Evolutionary conservation across 2,329 filamentous ascomycete genomes (phyloP), one percentile per base, ranked within the genome.

Genomic region (Fusarium nygamai): DNA sequence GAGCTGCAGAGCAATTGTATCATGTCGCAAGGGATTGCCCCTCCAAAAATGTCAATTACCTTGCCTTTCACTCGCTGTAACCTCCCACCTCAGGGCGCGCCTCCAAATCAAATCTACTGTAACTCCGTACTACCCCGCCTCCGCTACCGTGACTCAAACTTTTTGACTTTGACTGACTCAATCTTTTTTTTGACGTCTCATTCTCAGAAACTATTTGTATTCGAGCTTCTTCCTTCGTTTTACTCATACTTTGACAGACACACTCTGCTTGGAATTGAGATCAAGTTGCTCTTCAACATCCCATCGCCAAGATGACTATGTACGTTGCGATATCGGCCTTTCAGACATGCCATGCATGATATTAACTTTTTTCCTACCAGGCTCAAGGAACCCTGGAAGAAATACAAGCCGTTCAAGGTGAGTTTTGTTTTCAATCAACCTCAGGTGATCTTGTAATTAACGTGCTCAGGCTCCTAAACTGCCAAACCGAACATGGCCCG

Each of bases 401-500:
- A 95, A 83, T 95, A 95, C 87, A 91, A 89, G 83, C 85, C 86
- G 61, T 95, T 94, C 8, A 64, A 69, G 65, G 67, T 69, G 38
- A 51, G 39, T 27, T 46, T 43, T 64, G 38, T 20, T 41, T 56
- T 38, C 20, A 9, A 19, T 36, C 29, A 82, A 86, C 87, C 78
- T 76, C n/a, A 8, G 54, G 24, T 38, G 38, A 27, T n/a, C 10
- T 22, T 24, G 2, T 8, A 14, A 31, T n/a, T 69, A 38, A 69
- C 38, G 11, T 20, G 6, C 12, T 7, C 8, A 69, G 67, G 65
- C 81, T 31, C 47, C 83, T 62, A 84, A 93, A 79, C 85, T 94
- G 46, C 90, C 91, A 34, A 86, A 94, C 82, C 88, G 93, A 43
- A 90, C 93, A 92, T 97, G 95, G 95, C 95, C 95, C 17, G 89